These are phyloP conservation scores for Microcera coccophila DNA, from an alignment of 2,329 filamentous ascomycete species.

Conservation along the genomic window DNA sequence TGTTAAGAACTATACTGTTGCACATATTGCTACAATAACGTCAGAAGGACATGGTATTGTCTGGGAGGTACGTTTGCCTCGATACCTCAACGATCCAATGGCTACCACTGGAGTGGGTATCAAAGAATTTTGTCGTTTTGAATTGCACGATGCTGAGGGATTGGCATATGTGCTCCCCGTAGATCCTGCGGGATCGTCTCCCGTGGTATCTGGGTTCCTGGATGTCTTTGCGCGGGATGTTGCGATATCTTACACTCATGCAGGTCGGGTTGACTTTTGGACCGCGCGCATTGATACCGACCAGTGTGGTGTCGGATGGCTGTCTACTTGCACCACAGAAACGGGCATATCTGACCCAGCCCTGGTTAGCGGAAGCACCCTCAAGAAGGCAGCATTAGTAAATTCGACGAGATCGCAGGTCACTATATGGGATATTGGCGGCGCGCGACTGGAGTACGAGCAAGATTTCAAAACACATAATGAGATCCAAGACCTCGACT, in stretches of 20 bases:
- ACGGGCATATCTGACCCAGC: slow-evolving; percentile 70
- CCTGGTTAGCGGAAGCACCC: slow-evolving; percentile 78
- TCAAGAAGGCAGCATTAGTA: slow-evolving; percentile 81
- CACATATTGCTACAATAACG: slow-evolving; percentile 77
- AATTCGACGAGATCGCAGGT: slow-evolving; percentile 68
- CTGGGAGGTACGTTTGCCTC: slow-evolving; percentile 70
- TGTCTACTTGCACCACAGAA: slow-evolving; percentile 76
- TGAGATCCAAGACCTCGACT: slow-evolving; percentile 80
- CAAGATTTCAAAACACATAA: slow-evolving; percentile 70
- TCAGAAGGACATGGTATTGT: slow-evolving; percentile 75
- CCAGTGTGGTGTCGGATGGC: slow-evolving; percentile 67
- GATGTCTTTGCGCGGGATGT: slow-evolving; percentile 84
- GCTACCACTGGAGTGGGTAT: slow-evolving; percentile 37
- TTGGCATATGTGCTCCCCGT: slow-evolving; percentile 71
- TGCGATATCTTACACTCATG: slow-evolving; percentile 76
- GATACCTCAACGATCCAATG: slow-evolving; percentile 32
- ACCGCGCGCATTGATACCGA: slow-evolving; percentile 67
- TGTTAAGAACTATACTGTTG: slow-evolving; percentile 51
- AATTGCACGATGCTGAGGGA: slow-evolving; percentile 57
- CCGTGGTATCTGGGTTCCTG: slow-evolving; percentile 70
- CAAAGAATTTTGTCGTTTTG: slow-evolving; percentile 66
- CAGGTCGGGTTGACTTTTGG: slow-evolving; percentile 77
- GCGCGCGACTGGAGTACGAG: slow-evolving; percentile 75
- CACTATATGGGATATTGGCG: slow-evolving; percentile 88
- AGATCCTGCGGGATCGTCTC: slow-evolving; percentile 74